Base-by-base conservation (phyloP, 2,329 filamentous ascomycete genomes). In the Tolypocladium endophyticum region DNA sequence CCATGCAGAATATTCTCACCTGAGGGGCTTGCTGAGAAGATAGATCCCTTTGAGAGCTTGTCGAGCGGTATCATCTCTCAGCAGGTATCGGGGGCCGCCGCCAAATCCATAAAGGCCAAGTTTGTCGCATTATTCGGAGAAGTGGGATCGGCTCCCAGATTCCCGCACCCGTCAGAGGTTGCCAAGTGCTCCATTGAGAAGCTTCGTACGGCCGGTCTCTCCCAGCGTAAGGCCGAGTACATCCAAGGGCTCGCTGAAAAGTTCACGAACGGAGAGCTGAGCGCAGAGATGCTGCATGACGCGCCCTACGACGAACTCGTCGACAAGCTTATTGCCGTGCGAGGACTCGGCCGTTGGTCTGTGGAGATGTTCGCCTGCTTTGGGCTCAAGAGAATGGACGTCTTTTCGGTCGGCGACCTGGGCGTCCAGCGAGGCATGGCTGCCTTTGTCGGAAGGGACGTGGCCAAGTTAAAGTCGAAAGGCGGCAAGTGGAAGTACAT, bases 281-380 rank as follows among this genome's bases (percentile, higher is more conserved):
- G 83, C 53, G 87, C 90, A 14, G 76, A 82, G 63, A 86, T 94
- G 80, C 81, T 97, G 25, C 83, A 89, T 58, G 83, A 85, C 41
- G 91, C 90, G 1, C 83, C 85, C 6, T 94, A 99, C 71, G 92
- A 96, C 57, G 89, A 96, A 65, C 82, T 99, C 9, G 79, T 97
- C 64, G 84, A 89, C 72, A 87, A 83, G 71, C 79, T 99, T 55
- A 90, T 89, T 55, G 89, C 92, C 1, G 92, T 99, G 6, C 82
- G 93, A 12, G 94, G 94, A 0, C 76, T 97, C 56, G 94, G 94
- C 0, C 82, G 81, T 58, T 97, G 94, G 94, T 92, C 87, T 55
- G 92, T 96, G 18, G 92, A 97, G 78, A 97, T 99, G 94, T 99
- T 99, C 78, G 90, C 92, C 56, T 91, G 89, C 73, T 97, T 99